Conservation (phyloP, 2,329 filamentous ascomycete species). For the Harringtonia lauricola region DNA sequence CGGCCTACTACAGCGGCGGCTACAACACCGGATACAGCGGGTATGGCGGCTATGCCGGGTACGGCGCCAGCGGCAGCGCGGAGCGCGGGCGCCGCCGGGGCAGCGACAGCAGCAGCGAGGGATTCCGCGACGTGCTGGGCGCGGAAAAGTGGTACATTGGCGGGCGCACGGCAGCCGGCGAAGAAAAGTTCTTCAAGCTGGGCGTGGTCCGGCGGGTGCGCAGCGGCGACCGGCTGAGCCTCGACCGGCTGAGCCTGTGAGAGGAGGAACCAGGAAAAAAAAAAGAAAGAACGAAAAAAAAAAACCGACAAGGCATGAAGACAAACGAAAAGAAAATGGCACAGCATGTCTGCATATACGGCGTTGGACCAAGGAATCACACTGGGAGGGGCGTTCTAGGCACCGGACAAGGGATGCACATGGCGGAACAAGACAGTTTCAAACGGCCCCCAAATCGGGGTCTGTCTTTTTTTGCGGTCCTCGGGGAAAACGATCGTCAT, state of each 20-base stretch:
- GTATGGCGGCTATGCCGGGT: conserved; percentile 3
- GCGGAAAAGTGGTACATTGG: conserved; percentile 77
- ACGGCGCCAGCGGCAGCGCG: not conserved
- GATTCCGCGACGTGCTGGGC: conserved; percentile 61
- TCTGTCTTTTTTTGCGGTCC: too few species aligned
- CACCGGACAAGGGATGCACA: not conserved
- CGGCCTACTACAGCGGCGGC: conserved; percentile 5
- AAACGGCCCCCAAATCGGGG: too few species aligned
- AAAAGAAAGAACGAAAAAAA: not conserved
- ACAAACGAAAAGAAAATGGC: not conserved
- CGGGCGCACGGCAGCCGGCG: conserved; percentile 62
- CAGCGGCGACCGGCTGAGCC: conserved; percentile 63
- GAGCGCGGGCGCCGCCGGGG: conserved; percentile 42
- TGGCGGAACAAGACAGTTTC: not conserved
- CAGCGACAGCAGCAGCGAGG: conserved; percentile 65
- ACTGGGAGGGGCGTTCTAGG: not conserved
- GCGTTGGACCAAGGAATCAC: not conserved
- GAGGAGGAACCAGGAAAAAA: not conserved
- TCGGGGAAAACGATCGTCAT: too few species aligned
- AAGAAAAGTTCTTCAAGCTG: conserved; percentile 72
- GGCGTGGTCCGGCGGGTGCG: conserved; percentile 62
- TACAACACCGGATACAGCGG: too few species aligned
- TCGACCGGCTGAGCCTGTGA: conserved; percentile 64
- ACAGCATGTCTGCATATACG: not conserved
- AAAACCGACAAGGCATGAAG: not conserved